Conservation (phyloP, 1,284 basidiomycete genomes). For the Ustilago sp. region DNA sequence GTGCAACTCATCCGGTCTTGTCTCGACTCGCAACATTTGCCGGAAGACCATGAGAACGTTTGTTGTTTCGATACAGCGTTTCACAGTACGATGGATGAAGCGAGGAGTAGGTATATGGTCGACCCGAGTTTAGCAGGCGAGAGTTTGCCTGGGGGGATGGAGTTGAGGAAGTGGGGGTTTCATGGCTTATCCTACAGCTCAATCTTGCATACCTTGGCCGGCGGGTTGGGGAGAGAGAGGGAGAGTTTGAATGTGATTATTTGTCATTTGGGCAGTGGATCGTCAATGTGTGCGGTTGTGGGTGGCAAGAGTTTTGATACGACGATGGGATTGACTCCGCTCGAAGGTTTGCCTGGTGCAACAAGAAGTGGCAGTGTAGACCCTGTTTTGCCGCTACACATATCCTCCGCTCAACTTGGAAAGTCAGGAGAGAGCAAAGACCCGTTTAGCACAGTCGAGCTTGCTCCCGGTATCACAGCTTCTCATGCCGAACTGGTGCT, state of each 20-base stretch:
- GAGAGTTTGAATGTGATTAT: conserved; percentile 28
- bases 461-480: conserved; percentile 3
- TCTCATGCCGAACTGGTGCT: conserved; percentile 31
- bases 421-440: background rate
- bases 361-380: conserved; percentile 38
- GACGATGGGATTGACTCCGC: conserved; percentile 42
- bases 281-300: conserved; percentile 28
- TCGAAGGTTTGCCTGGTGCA: conserved; percentile 41
- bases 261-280: conserved; percentile 38
- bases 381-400: conserved; percentile 32
- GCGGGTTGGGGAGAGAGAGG: background rate
- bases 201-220: conserved; percentile 13
- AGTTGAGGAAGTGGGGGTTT: conserved; percentile 36
- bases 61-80: conserved; percentile 41
- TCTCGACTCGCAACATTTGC: conserved; percentile 6
- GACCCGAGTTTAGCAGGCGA: conserved; percentile 11
- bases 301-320: conserved; percentile 31
- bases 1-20: conserved; percentile 24
- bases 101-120: conserved; percentile 17
- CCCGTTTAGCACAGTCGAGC: conserved; percentile 14
- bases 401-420: conserved; percentile 10
- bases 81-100: conserved; percentile 22
- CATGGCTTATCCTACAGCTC: conserved; percentile 39
- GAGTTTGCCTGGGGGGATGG: conserved; percentile 28
- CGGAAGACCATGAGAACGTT: conserved; percentile 14